Evolutionary conservation across 257 asterid genomes (phyloP).

Genomic region (Przewalskia tangutica): DNA sequence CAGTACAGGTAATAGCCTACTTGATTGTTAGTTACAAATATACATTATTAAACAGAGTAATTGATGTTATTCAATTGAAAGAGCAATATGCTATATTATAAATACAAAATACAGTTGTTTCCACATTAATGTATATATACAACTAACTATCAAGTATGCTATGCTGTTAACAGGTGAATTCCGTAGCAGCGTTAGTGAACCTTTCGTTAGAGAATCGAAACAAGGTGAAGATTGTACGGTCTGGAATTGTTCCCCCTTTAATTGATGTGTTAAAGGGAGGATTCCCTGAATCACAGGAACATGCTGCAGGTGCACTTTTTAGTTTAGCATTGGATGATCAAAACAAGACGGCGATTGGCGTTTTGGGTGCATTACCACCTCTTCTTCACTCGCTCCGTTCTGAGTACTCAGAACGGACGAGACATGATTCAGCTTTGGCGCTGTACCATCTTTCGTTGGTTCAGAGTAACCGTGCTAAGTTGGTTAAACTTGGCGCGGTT

Average conservation of each 20-base stretch:
- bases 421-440: conserved; percentile 75
- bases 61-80: too few species aligned
- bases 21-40: too few species aligned
- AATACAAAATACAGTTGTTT: too few species aligned
- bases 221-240: conserved; percentile 77
- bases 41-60: too few species aligned
- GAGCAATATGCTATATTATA: too few species aligned
- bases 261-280: conserved; percentile 63
- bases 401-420: conserved; percentile 50
- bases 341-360: conserved; percentile 83
- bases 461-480: conserved; percentile 66
- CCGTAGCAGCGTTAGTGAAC: conserved; percentile 68
- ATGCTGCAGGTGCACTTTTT: conserved; percentile 87
- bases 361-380: conserved; percentile 73
- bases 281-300: conserved; percentile 64
- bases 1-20: conserved; percentile 24
- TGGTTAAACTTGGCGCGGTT: conserved; percentile 66
- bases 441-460: conserved; percentile 64
- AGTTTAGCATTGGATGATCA: conserved; percentile 74
- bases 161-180: conserved; percentile 28
- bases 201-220: conserved; percentile 62
- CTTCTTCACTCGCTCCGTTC: conserved; percentile 64
- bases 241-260: conserved; percentile 71
- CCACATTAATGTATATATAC: too few species aligned
- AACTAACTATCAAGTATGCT: too few species aligned